Evolutionary conservation across 495 filamentous ascomycete species (phyloP).

Genomic region (Letharia lupina): DNA sequence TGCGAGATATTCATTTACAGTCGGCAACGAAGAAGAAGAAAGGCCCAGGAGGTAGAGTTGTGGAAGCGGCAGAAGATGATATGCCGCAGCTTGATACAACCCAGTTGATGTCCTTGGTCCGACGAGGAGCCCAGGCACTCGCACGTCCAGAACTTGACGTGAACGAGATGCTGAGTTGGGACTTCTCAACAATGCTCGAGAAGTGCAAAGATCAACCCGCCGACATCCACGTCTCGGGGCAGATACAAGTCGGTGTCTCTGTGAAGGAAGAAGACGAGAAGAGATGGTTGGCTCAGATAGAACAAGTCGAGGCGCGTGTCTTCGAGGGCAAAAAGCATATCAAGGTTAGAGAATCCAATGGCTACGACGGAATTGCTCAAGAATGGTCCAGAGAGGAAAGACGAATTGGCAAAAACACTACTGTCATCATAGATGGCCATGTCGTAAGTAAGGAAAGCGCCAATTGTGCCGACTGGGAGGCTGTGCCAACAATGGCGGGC

Average conservation of each 20-base stretch:
- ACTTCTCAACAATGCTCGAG: constrained; percentile 46
- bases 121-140: constrained; percentile 48
- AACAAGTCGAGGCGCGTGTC: constrained; percentile 50
- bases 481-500: constrained; percentile 48
- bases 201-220: constrained; percentile 48
- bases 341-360: constrained; percentile 27
- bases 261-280: constrained; percentile 44
- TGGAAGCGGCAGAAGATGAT: constrained; percentile 31
- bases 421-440: constrained; percentile 52
- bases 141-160: constrained; percentile 46
- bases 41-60: constrained; percentile 22
- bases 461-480: constrained; percentile 45
- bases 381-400: constrained; percentile 42
- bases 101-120: constrained; percentile 50
- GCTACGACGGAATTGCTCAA: constrained; percentile 33
- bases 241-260: constrained; percentile 27
- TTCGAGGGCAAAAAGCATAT: constrained; percentile 50
- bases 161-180: constrained; percentile 51
- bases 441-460: constrained; percentile 53
- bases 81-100: constrained; percentile 44
- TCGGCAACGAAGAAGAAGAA: constrained; percentile 28
- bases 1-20: constrained; percentile 44
- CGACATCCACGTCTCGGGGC: constrained; percentile 33
- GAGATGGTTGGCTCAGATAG: constrained; percentile 51
- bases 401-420: constrained; percentile 50